Evolutionary conservation across 257 asterid species (phyloP).

Genomic region (Leonotis leonurus): DNA sequence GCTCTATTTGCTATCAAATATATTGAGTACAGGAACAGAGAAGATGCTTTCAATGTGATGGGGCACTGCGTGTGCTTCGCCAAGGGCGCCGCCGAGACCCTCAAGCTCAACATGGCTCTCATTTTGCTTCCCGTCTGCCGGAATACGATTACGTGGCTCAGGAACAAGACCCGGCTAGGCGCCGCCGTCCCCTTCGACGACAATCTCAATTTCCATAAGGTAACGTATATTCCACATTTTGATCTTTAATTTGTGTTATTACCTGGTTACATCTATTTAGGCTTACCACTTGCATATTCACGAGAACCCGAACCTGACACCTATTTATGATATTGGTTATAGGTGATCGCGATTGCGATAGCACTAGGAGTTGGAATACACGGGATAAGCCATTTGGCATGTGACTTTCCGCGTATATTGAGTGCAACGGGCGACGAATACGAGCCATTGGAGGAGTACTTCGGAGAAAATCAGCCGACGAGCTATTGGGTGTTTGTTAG

Average conservation of each 20-base stretch:
- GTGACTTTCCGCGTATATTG: constrained; percentile 77
- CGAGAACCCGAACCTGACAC: no score
- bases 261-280: no score
- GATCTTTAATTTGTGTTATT: no score
- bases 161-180: constrained; percentile 79
- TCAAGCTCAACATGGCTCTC: constrained; percentile 89
- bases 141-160: constrained; percentile 89
- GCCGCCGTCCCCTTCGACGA: constrained; percentile 83
- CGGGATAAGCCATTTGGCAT: constrained; percentile 61
- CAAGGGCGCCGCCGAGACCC: constrained; percentile 95
- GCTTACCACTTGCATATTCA: no score
- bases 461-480: constrained; percentile 59
- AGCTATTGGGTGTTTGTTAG: constrained; percentile 66
- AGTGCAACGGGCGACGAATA: constrained; percentile 45
- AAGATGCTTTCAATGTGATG: constrained; percentile 52
- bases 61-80: constrained; percentile 88
- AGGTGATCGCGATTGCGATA: constrained; percentile 76
- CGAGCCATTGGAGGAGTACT: constrained; percentile 45
- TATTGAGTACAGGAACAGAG: constrained; percentile 52
- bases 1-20: constrained; percentile 72
- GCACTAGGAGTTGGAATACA: constrained; percentile 76
- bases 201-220: constrained; percentile 92
- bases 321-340: neutral
- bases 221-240: no score
- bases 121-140: constrained; percentile 79